A percentile compares a stretch with the other conserved stretches of the same genome.
phyloP scores from a whole-genome alignment of 108 stramenopile species.

The Nitzschia sp. region DNA sequence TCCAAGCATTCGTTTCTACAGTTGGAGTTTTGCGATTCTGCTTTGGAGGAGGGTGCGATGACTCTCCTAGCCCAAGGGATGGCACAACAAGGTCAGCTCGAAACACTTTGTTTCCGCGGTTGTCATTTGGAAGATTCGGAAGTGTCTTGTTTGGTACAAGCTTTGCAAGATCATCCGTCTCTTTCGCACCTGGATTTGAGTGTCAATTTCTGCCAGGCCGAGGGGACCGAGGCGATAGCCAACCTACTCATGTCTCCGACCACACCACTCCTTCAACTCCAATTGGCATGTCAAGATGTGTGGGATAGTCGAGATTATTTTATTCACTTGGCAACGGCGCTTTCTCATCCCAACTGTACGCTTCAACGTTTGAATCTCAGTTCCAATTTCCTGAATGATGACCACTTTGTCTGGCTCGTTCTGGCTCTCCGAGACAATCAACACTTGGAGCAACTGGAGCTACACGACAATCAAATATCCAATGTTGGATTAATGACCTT shows the following conservation, averaged over 20 bases:
- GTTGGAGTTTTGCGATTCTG: constrained; percentile 4
- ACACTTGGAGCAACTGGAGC: neutral
- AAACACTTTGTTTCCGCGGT: neutral
- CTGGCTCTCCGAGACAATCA: neutral
- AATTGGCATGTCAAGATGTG: constrained; percentile 12
- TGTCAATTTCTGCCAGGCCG: constrained; percentile 16
- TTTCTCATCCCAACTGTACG: constrained; percentile 6
- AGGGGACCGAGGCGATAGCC: constrained; percentile 4
- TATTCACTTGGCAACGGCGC: neutral
- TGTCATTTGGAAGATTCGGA: constrained; percentile 25
- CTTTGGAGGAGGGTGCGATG: constrained; percentile 1
- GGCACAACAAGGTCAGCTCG: neutral
- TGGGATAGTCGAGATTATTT: constrained; percentile 25
- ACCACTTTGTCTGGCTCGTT: constrained; percentile 7
- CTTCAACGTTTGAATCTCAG: neutral
- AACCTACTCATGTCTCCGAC: neutral
- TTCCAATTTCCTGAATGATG: constrained; percentile 23
- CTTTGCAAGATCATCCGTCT: neutral
- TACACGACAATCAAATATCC: constrained; percentile 15
- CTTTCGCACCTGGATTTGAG: constrained; percentile 8
- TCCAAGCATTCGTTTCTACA: neutral
- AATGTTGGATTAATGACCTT: constrained; percentile 7
- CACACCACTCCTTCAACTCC: neutral
- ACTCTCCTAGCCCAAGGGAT: neutral
- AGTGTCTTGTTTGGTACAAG: neutral